Evolutionary conservation across 352 stramenopile species (phyloP).

Genomic region (Sclerospora graminicola): DNA sequence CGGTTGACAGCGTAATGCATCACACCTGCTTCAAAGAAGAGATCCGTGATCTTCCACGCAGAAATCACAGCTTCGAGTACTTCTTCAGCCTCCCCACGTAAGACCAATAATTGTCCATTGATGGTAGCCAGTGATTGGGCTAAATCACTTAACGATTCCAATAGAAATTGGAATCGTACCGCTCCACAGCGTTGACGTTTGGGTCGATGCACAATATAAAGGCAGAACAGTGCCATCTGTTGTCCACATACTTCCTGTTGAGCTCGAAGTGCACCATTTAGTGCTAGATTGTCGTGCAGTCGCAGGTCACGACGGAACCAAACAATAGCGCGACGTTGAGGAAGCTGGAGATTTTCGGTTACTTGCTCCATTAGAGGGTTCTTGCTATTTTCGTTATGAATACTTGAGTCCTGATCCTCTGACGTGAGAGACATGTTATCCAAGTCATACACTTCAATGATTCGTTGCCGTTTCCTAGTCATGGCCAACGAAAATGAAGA

Average conservation of each 20-base stretch:
- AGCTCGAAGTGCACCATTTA: constrained; percentile 52
- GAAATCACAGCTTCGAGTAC: constrained; percentile 39
- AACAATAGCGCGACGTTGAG: constrained; percentile 29
- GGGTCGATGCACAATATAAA: constrained; percentile 84
- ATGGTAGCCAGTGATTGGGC: constrained; percentile 22
- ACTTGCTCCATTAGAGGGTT: too few relatives aligned
- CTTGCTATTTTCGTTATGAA: too few relatives aligned
- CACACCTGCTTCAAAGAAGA: constrained; percentile 59
- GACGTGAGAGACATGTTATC: too few relatives aligned
- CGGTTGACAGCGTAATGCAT: constrained; percentile 35
- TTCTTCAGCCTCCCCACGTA: constrained; percentile 46
- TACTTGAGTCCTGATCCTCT: too few relatives aligned
- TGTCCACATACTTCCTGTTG: constrained; percentile 9
- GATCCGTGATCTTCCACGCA: constrained; percentile 53
- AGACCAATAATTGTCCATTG: constrained; percentile 35
- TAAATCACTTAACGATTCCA: constrained; percentile 86
- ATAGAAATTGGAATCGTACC: constrained; percentile 85
- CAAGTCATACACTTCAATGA: too few relatives aligned
- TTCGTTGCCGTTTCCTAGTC: too few relatives aligned
- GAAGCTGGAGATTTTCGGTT: too few relatives aligned
- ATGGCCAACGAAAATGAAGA: too few relatives aligned
- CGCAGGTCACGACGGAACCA: constrained; percentile 94
- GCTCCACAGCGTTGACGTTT: constrained; percentile 57
- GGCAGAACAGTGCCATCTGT: constrained; percentile 35
- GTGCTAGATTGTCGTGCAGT: constrained; percentile 92